Percentiles rank a stretch among this genome's conserved stretches.
Evolutionary conservation across 495 filamentous ascomycete species (phyloP).

Genomic region (Xylaria curta): DNA sequence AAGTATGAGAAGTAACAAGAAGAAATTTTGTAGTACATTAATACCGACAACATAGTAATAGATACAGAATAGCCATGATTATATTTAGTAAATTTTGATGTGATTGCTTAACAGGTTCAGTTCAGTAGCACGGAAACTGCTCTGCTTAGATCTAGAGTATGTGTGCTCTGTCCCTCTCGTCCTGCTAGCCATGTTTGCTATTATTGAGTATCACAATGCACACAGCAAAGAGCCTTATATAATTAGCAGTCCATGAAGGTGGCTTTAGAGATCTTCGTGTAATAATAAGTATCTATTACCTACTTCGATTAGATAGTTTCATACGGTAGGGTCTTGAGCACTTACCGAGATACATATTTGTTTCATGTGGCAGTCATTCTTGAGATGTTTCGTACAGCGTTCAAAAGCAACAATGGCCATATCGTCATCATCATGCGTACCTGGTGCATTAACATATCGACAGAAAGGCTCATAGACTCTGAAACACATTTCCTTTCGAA

Average conservation of each 20-base stretch:
- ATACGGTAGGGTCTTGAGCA: no score
- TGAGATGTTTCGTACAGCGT: no score
- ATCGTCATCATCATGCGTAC: not conserved
- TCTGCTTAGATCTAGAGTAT: not conserved
- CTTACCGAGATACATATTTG: not conserved
- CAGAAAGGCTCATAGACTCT: not conserved
- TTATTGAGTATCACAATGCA: not conserved
- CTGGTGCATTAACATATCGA: no score
- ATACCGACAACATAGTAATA: not conserved
- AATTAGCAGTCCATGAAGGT: no score
- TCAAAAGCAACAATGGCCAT: not conserved
- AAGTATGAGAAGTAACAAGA: no score
- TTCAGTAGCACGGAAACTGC: not conserved
- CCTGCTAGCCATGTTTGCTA: not conserved
- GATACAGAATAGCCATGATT: no score
- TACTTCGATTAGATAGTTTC: no score
- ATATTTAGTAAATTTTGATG: not conserved
- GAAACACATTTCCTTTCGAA: not conserved
- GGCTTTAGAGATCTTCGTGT: no score
- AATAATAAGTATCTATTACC: no score
- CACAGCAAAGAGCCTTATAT: no score
- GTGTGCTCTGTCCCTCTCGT: not conserved
- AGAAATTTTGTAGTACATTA: not conserved
- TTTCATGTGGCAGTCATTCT: no score
- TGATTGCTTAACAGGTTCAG: not conserved